Percentiles rank a stretch among this genome's conserved stretches.
Evolutionary conservation across 2,329 filamentous ascomycete genomes (phyloP).

Genomic region (Aspergillus unguis): DNA sequence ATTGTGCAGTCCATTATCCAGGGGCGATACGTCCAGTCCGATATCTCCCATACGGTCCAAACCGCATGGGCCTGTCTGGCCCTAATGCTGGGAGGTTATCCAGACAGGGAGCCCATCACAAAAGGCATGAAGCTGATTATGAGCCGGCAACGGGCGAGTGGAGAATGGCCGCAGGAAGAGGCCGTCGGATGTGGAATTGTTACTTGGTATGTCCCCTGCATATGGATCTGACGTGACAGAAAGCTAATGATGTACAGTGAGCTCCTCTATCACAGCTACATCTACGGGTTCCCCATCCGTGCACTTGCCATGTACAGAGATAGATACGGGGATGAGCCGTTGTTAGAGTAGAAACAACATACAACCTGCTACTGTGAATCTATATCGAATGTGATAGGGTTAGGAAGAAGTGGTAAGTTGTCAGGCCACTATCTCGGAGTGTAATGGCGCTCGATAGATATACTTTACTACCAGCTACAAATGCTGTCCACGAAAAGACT

Average conservation of each 20-base stretch:
- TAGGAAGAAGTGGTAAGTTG: too few relatives aligned
- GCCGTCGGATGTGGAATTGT: not conserved
- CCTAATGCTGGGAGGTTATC: not conserved
- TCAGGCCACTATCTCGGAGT: too few relatives aligned
- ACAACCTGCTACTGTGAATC: too few relatives aligned
- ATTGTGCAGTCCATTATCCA: not conserved
- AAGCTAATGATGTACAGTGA: slow-evolving; percentile 1
- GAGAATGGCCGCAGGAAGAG: slow-evolving; percentile 11
- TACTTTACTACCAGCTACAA: too few relatives aligned
- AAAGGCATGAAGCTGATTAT: slow-evolving; percentile 2
- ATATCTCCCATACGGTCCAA: not conserved
- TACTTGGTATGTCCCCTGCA: slow-evolving; percentile 4
- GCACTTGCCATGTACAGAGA: slow-evolving; percentile 4
- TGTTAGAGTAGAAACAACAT: too few relatives aligned
- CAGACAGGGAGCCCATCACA: not conserved
- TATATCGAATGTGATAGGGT: too few relatives aligned
- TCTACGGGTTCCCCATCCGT: slow-evolving; percentile 3
- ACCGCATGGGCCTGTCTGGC: slow-evolving; percentile 3
- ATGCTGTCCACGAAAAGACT: too few relatives aligned
- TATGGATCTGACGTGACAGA: not conserved
- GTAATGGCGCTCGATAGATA: too few relatives aligned
- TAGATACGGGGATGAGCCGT: not conserved
- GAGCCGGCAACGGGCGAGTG: slow-evolving; percentile 7
- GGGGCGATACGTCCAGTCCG: not conserved
- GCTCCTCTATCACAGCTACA: slow-evolving; percentile 9